Percentiles rank a stretch among this genome's conserved stretches.
These are phyloP conservation scores for Cucumis cinereus DNA, from an alignment of 306 rosid species.

Conservation along the genomic window DNA sequence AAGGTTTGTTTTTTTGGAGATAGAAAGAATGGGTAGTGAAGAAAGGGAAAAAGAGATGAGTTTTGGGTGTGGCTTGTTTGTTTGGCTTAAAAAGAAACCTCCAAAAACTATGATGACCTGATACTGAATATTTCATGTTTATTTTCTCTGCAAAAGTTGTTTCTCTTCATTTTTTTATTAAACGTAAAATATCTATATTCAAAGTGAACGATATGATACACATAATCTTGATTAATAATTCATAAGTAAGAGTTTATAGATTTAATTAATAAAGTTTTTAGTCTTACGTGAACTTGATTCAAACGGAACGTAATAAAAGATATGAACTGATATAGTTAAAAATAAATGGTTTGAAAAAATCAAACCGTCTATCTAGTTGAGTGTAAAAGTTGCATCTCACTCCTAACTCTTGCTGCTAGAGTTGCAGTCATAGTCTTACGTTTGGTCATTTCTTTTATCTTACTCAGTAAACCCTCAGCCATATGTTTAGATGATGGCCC, in stretches of 20 bases:
- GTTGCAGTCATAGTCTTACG: background rate
- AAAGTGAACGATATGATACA: no score
- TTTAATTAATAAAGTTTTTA: no score
- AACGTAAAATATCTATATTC: no score
- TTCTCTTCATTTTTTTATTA: no score
- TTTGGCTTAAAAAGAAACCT: conserved; percentile 36
- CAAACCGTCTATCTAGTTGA: no score
- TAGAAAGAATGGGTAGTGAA: background rate
- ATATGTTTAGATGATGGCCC: background rate
- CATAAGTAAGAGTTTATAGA: no score
- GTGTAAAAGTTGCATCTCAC: background rate
- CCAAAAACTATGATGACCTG: conserved; percentile 25
- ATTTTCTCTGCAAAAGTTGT: background rate
- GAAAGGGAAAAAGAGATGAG: background rate
- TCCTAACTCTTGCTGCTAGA: background rate
- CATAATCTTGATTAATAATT: no score
- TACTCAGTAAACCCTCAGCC: background rate
- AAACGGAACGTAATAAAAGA: no score
- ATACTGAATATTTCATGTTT: conserved; percentile 1
- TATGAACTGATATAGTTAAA: no score
- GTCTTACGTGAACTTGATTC: no score
- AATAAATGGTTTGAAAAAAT: no score
- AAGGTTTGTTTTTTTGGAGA: background rate
- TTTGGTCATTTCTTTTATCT: background rate
- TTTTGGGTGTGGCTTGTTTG: conserved; percentile 17